These are phyloP conservation scores for Nakazawaea holstii DNA, from an alignment of 805 yeast genomes.

Conservation along the genomic window DNA sequence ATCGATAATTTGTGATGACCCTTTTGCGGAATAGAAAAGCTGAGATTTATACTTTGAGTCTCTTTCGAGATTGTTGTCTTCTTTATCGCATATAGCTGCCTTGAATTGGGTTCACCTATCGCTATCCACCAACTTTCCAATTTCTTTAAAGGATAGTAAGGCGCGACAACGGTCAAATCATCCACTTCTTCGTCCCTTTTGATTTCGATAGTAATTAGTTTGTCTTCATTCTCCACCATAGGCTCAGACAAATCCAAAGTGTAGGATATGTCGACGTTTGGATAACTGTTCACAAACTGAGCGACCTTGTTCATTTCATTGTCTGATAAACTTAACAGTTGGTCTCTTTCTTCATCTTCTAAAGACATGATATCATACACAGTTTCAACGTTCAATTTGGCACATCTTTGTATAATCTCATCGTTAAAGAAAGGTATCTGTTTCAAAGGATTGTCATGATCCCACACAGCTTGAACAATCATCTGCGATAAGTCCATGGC, in stretches of 20 bases:
- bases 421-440: slow-evolving; percentile 73
- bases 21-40: slow-evolving; percentile 49
- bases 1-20: slow-evolving; percentile 62
- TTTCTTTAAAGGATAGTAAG: slow-evolving; percentile 55
- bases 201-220: slow-evolving; percentile 40
- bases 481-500: slow-evolving; percentile 89
- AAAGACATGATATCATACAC: slow-evolving; percentile 76
- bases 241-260: slow-evolving; percentile 37
- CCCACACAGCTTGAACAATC: slow-evolving; percentile 86
- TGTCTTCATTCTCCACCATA: slow-evolving; percentile 43
- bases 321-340: slow-evolving; percentile 47
- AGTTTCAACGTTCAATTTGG: slow-evolving; percentile 50
- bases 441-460: slow-evolving; percentile 65
- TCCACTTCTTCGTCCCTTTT: slow-evolving; percentile 75
- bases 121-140: slow-evolving; percentile 85
- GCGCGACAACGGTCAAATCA: slow-evolving; percentile 53
- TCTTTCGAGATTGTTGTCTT: slow-evolving; percentile 52
- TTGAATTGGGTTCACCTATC: slow-evolving; percentile 58
- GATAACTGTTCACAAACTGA: slow-evolving; percentile 83
- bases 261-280: slow-evolving; percentile 70
- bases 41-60: slow-evolving; percentile 45
- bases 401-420: slow-evolving; percentile 49
- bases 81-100: slow-evolving; percentile 68
- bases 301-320: slow-evolving; percentile 63
- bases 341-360: slow-evolving; percentile 59